Conservation (phyloP, 2,329 filamentous ascomycete genomes). For the Aspergillus sp. region DNA sequence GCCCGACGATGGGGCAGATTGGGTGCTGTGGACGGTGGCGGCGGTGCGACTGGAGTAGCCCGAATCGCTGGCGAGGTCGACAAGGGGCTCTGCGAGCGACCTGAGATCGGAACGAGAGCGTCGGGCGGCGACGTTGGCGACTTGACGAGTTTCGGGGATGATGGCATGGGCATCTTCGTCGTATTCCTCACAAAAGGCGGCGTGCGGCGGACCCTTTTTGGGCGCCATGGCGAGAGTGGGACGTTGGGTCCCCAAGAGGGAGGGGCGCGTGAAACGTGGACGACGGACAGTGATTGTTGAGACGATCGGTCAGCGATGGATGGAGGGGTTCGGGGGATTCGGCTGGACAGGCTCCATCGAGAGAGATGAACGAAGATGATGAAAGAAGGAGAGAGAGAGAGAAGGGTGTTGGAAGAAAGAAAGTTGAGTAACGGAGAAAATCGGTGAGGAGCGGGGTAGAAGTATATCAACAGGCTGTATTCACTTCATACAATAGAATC, state of each 20-base stretch:
- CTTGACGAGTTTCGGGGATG: constrained; percentile 47
- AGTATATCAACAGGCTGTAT: too few relatives aligned
- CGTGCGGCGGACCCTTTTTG: constrained; percentile 32
- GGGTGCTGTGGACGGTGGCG: constrained; percentile 52
- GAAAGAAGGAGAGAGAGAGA: not conserved
- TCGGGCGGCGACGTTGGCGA: constrained; percentile 53
- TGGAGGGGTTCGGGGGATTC: constrained; percentile 11
- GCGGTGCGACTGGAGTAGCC: constrained; percentile 62
- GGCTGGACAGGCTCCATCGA: not conserved
- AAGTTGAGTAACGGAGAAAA: constrained; percentile 1
- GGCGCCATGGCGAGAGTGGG: constrained; percentile 33
- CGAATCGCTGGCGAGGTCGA: constrained; percentile 58
- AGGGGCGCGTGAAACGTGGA: constrained; percentile 26
- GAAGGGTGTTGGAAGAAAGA: not conserved
- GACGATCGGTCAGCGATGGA: constrained; percentile 20
- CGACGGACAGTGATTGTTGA: constrained; percentile 18
- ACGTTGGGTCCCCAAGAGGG: constrained; percentile 25
- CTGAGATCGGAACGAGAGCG: constrained; percentile 44
- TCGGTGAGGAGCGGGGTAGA: too few relatives aligned
- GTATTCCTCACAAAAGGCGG: constrained; percentile 49
- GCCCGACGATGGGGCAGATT: constrained; percentile 47
- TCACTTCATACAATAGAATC: too few relatives aligned
- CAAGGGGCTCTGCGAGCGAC: constrained; percentile 33
- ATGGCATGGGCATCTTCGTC: constrained; percentile 45
- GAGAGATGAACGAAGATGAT: not conserved